A percentile compares a stretch with the other conserved stretches of the same genome.
These are phyloP conservation scores for Pisolithus thermaeus DNA, from an alignment of 1,284 basidiomycete species.

Conservation along the genomic window DNA sequence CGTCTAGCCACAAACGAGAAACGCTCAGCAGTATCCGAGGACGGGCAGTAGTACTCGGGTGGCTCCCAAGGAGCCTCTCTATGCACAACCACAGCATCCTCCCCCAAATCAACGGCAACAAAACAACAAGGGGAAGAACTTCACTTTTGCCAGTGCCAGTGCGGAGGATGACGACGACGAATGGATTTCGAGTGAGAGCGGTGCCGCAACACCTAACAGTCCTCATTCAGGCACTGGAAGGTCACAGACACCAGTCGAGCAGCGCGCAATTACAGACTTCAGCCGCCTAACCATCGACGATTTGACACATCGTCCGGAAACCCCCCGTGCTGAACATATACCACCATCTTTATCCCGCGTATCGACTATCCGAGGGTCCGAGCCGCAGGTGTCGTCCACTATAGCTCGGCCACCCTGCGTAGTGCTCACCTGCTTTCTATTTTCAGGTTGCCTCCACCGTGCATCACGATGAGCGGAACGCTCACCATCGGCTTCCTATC, in stretches of 20 bases:
- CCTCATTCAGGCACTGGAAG: conserved; percentile 37
- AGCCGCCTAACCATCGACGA: conserved; percentile 13
- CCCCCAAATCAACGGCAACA: conserved; percentile 29
- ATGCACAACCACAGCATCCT: conserved; percentile 28
- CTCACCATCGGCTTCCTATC: conserved; percentile 15
- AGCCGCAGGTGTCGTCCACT: conserved; percentile 19
- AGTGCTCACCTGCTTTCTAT: conserved; percentile 21
- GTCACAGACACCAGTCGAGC: conserved; percentile 32
- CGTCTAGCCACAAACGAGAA: conserved; percentile 29
- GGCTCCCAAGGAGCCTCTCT: conserved; percentile 44
- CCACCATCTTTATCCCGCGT: conserved; percentile 30
- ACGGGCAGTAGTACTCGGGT: conserved; percentile 46
- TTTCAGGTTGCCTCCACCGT: conserved; percentile 10
- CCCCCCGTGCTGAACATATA: conserved; percentile 17
- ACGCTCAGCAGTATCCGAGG: conserved; percentile 36
- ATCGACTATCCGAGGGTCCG: conserved; percentile 28
- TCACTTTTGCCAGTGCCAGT: conserved; percentile 49
- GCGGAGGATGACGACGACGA: conserved; percentile 54
- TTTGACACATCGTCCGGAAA: conserved; percentile 20
- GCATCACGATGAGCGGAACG: conserved; percentile 10
- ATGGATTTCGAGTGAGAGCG: conserved; percentile 73
- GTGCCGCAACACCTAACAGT: conserved; percentile 57
- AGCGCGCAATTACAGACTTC: conserved; percentile 13
- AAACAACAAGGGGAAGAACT: conserved; percentile 44
- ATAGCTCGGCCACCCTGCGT: conserved; percentile 13